Base-by-base conservation (phyloP, 1,284 basidiomycete genomes). In the Chalciporus sp. region DNA sequence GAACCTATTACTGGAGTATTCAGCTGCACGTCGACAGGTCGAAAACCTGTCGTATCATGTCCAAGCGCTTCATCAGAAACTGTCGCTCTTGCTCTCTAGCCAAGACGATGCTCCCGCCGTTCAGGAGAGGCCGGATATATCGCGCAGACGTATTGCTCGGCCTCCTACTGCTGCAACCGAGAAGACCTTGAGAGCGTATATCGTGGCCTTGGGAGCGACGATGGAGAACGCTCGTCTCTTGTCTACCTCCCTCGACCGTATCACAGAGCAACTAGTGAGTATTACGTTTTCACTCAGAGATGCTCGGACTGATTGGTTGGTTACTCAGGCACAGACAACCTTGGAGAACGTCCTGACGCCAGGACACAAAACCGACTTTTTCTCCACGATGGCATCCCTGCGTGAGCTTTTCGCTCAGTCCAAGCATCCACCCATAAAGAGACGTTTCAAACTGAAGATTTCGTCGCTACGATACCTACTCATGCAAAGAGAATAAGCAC, bases 1-100 rank as follows among this genome's bases (percentile, higher is more conserved):
- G 7, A 69, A 69, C 42, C 66, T 69, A 12, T 61, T 72, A n/a
- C 51, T 69, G 28, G 70, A 71, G 53, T 72, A 71, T 49, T 69
- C 67, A 7, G 65, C 68, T 29, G 59, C 63, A n/a, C 65, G 67
- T 33, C 57, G 52, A 9, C 71, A 56, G 12, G 56, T 53, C 16
- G 53, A 47, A 49, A 55, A 40, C 31, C 14, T 70, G 3, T 47
- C 57, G 14, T 53, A 51, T 39, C 54, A 52, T 17, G 12, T 72
- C 7, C 56, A 37, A 27, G 41, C 44, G 5, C 44, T 66, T 5
- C 68, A 59, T 20, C 58, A 20, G 26, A 52, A 48, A 7, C 17
- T 69, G 7, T 57, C 47, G 12, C 55, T 35, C 3, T 48, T 53
- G 5, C 19, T 46, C 12, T 33, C 28, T 7, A 26, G 17, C 17